A percentile compares a stretch with the other conserved stretches of the same genome.
Conservation (phyloP, 2,329 filamentous ascomycete species). For the Fusarium tanahbumbuense region DNA sequence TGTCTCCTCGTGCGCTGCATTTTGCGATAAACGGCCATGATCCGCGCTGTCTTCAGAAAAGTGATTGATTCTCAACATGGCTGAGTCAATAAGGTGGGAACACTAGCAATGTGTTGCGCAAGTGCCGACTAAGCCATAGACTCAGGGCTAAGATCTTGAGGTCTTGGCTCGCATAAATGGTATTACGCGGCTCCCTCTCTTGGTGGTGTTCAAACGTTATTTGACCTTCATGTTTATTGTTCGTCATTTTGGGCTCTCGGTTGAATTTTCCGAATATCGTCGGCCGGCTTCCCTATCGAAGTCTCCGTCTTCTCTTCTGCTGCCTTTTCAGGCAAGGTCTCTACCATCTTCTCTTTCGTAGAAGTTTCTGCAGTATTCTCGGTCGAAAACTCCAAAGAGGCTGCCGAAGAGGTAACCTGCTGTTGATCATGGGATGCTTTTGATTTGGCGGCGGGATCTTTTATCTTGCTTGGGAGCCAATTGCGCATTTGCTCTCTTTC, state of each 20-base stretch:
- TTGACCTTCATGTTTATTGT: background rate
- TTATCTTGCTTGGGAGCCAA: conserved; percentile 35
- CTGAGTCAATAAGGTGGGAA: conserved; percentile 35
- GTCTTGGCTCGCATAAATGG: conserved; percentile 14
- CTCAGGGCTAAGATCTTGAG: conserved; percentile 6
- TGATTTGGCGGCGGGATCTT: background rate
- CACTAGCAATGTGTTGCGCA: conserved; percentile 34
- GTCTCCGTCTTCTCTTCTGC: background rate
- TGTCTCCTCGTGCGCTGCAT: conserved; percentile 14
- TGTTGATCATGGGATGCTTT: background rate
- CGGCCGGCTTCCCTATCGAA: background rate
- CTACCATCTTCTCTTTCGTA: background rate
- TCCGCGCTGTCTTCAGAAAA: conserved; percentile 18
- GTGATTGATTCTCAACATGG: conserved; percentile 20
- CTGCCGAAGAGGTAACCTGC: background rate
- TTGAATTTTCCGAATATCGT: background rate
- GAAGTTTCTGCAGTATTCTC: background rate
- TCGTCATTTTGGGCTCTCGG: background rate
- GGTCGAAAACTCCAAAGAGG: background rate
- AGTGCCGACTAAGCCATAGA: conserved; percentile 33
- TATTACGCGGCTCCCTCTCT: conserved; percentile 14
- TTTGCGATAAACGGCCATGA: conserved; percentile 25
- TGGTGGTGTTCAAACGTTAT: background rate
- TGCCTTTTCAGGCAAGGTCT: no score
- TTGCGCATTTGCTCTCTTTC: conserved; percentile 28